phyloP scores from a whole-genome alignment of 768 basidiomycete species.

The Tylopilus rubrobrunneus region DNA sequence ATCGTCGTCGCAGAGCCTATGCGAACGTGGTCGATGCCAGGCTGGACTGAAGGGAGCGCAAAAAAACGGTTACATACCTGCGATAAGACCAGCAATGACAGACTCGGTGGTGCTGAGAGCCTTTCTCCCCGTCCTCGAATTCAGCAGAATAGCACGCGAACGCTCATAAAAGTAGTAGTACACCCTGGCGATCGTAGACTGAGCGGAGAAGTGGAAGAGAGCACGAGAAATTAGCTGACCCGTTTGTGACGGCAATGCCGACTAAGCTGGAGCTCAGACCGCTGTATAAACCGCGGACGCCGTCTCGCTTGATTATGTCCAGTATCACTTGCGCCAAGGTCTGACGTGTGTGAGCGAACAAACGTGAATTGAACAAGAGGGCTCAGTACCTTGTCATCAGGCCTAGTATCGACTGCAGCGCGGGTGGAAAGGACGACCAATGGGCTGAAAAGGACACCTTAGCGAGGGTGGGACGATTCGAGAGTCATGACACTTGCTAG shows the following conservation, averaged over 20 bases:
- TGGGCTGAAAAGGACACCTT: conserved; percentile 50
- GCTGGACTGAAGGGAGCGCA: background rate
- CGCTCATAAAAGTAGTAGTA: conserved; percentile 94
- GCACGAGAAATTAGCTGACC: conserved; percentile 42
- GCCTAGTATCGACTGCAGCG: conserved; percentile 86
- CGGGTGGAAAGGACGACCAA: conserved; percentile 90
- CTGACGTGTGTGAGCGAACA: conserved; percentile 33
- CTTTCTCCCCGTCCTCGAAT: conserved; percentile 54
- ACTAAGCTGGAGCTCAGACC: conserved; percentile 82
- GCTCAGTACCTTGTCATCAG: conserved; percentile 58
- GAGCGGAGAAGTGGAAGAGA: background rate
- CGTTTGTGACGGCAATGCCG: conserved; percentile 92
- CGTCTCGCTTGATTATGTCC: conserved; percentile 82
- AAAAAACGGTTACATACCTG: conserved; percentile 47
- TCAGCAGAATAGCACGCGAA: conserved; percentile 54
- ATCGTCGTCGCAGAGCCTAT: conserved; percentile 85
- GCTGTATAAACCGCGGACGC: conserved; percentile 78
- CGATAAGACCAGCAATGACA: conserved; percentile 82
- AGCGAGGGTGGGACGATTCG: background rate
- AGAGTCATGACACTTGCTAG: conserved; percentile 50
- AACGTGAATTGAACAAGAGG: background rate
- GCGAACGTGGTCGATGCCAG: background rate
- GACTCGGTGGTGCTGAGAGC: conserved; percentile 83
- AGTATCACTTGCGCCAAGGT: conserved; percentile 61
- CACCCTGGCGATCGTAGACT: conserved; percentile 44